Evolutionary conservation across 345 rosid genomes (phyloP).

Genomic region (Linum trigynum): DNA sequence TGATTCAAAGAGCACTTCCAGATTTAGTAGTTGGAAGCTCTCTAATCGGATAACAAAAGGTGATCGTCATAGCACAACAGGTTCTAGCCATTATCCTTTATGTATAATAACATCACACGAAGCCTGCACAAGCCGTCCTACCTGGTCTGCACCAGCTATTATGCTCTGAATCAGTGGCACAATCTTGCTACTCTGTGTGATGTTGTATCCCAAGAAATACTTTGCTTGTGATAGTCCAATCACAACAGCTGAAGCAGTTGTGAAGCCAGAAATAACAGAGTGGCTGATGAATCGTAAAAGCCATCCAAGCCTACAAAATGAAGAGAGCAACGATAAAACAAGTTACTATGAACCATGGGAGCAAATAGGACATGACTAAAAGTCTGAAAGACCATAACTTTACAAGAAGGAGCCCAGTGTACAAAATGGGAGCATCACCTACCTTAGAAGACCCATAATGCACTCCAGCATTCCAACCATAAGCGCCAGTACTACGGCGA

Average conservation of each 20-base stretch:
- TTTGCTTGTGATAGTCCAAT: conserved; percentile 92
- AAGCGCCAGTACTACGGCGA: conserved; percentile 80
- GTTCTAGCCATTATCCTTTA: background rate
- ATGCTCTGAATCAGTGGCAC: conserved; percentile 84
- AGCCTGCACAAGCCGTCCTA: conserved; percentile 15
- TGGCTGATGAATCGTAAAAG: conserved; percentile 96
- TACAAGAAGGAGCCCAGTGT: background rate
- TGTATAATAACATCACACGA: background rate
- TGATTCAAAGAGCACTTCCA: background rate
- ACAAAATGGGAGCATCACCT: conserved; percentile 1
- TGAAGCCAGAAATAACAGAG: conserved; percentile 98
- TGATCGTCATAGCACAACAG: background rate
- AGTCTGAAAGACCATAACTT: background rate
- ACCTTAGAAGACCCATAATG: conserved; percentile 95
- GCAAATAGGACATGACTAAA: background rate
- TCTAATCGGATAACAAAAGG: no score
- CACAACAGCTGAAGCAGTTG: conserved; percentile 88
- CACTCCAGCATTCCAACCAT: conserved; percentile 93
- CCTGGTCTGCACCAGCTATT: conserved; percentile 83
- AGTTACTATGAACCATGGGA: no score
- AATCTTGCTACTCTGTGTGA: conserved; percentile 78
- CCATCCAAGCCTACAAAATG: conserved; percentile 84
- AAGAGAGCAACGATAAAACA: background rate
- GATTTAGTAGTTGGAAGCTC: background rate
- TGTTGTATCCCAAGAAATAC: conserved; percentile 80